Evolutionary conservation across 2,329 filamentous ascomycete genomes (phyloP), one percentile per base, ranked within the genome.

Genomic region (Stagonosporopsis rhizophila): DNA sequence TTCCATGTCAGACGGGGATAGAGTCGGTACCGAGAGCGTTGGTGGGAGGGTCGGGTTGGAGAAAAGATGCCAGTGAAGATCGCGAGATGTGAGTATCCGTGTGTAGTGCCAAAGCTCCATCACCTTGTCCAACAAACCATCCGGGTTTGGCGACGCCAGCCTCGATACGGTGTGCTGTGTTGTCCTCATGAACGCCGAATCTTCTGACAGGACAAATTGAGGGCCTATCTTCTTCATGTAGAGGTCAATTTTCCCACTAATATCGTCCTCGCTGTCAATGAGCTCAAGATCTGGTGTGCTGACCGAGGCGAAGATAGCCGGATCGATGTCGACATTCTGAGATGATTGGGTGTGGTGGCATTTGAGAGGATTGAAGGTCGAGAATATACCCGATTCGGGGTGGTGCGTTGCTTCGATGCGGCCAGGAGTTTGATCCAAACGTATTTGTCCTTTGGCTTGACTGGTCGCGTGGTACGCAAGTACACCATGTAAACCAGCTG

Each of bases 91-190:
- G 15, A 87, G 77, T 41, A 86, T 78, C 35, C 80, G 78, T 7
- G 84, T 86, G 14, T 80, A 79, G 27, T 82, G 78, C 83, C 84
- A 87, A 4, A 87, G 75, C 60, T 86, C 82, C 42, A 86, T 70
- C 2, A 79, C 79, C 39, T 82, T 80, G 17, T 79, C 73, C 12
- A 86, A 72, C 9, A 85, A 72, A 15, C 73, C 69, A 62, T 83
- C 80, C 23, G 71, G 65, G 49, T 73, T 76, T 6, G 69, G 60
- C 5, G 69, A 65, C 30, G 56, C 67, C 30, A 78, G 58, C 15
- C 59, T 62, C 15, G 72, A 61, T 19, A 77, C 76, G 17, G 64
- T 68, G 15, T 70, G 58, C 34, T 85, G 60, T 2, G 83, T 85
- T 5, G 77, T 70, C 54, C 78, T 80, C 73, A 87, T 80, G 58